Base-by-base conservation (phyloP, 495 filamentous ascomycete species). In the Podospora pseudocomata region DNA sequence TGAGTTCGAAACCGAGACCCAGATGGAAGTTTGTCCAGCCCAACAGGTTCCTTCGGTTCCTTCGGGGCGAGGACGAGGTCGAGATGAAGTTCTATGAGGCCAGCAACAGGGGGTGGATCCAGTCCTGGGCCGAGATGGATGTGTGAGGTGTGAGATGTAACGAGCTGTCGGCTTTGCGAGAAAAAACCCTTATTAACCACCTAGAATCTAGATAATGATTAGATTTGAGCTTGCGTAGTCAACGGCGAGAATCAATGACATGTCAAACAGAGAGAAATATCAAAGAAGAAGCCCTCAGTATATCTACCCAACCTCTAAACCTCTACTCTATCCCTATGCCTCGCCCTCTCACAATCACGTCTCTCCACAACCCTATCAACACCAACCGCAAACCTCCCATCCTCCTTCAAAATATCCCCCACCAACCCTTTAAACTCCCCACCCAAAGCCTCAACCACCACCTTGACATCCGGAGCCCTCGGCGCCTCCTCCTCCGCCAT, bases 361-460 rank as follows among this genome's bases (percentile, higher is more conserved):
- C 32, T 62, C 61, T 34, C 32, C 30, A 1, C 49, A 6, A 58
- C 5, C 19, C 15, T 56, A 2, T 19, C 55, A 58, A 9, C 55
- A 5, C 1, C 15, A 11, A 9, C 26, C 0, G 5, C 15, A 34
- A 57, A 49, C 34, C 20, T 66, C 53, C 39, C 53, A 20, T 19
- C 55, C 59, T 56, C 65, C 20, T 18, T 70, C 49, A 74, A 27
- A 20, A 76, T 61, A 53, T 68, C 69, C 28, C 57, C 72, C 7
- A 81, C 71, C 62, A 82, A 68, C 9, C 20, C 66, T 53, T 67
- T 71, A 65, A 84, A 84, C 34, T 70, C 70, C 11, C 62, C 60
- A 1, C 78, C 78, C 63, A 83, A 67, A 7, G 75, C 71, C 54
- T 77, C 73, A 3, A 83, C 71, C 56, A 84, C 81, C 9, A 67